phyloP scores from a whole-genome alignment of 257 asterid genomes.

The Gentiana straminea region DNA sequence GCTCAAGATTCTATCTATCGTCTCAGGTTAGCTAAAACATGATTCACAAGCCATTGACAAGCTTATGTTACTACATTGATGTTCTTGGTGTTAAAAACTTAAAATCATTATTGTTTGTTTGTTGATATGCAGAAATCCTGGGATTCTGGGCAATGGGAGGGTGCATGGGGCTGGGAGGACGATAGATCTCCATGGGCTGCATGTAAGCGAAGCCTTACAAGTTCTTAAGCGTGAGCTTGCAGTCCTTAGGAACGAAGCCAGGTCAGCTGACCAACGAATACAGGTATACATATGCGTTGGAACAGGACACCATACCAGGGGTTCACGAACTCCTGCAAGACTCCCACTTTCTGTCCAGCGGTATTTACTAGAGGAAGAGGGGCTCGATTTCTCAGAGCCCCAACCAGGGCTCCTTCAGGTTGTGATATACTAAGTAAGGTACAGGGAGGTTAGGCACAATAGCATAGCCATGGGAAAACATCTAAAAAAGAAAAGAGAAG shows the following conservation, averaged over 20 bases:
- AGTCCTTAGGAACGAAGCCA: slow-evolving; percentile 64
- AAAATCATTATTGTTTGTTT: neutral
- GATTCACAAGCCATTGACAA: no score
- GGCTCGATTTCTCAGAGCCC: slow-evolving; percentile 82
- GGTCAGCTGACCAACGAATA: slow-evolving; percentile 64
- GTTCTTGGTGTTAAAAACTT: no score
- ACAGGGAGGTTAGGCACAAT: slow-evolving; percentile 16
- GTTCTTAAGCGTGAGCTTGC: slow-evolving; percentile 89
- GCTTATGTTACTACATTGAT: no score
- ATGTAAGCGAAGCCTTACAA: slow-evolving; percentile 85
- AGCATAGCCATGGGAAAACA: slow-evolving; percentile 10
- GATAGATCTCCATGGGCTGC: slow-evolving; percentile 95
- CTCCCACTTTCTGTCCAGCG: slow-evolving; percentile 94
- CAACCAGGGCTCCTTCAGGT: slow-evolving; percentile 47
- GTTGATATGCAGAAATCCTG: slow-evolving; percentile 50
- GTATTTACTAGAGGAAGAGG: slow-evolving; percentile 91
- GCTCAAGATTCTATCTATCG: slow-evolving; percentile 88
- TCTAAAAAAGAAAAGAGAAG: neutral
- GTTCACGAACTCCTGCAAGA: slow-evolving; percentile 79
- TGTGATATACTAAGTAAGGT: slow-evolving; percentile 17
- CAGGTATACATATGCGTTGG: slow-evolving; percentile 92
- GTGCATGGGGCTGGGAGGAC: slow-evolving; percentile 66
- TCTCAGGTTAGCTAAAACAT: slow-evolving; percentile 49
- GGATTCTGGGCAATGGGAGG: slow-evolving; percentile 49
- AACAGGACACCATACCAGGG: slow-evolving; percentile 96